A percentile compares a stretch with the other conserved stretches of the same genome.
Conservation (phyloP, 768 basidiomycete genomes). For the Trametes cinnabarina region DNA sequence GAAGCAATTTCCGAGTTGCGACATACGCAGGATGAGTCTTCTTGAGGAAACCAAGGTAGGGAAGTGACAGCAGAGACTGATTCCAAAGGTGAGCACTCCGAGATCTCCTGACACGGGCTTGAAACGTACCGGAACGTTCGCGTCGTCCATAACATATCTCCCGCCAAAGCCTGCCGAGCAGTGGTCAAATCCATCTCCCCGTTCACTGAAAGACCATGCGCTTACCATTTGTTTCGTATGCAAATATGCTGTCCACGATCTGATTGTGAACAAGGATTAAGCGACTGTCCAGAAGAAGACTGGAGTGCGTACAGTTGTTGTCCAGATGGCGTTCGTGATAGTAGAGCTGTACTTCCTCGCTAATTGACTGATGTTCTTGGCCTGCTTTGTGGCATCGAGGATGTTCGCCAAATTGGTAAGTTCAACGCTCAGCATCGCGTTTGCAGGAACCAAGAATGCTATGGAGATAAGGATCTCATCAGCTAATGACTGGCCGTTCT, state of each 20-base stretch:
- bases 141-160: constrained; percentile 81
- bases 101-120: not conserved
- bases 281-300: not conserved
- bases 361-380: constrained; percentile 48
- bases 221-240: constrained; percentile 74
- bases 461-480: not conserved
- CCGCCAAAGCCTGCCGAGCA: constrained; percentile 54
- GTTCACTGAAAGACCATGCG: not conserved
- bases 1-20: constrained; percentile 58
- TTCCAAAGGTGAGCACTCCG: not conserved
- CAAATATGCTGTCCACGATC: constrained; percentile 65
- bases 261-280: constrained; percentile 23
- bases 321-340: constrained; percentile 61
- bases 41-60: constrained; percentile 75
- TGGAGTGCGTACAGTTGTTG: constrained; percentile 46
- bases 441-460: constrained; percentile 79
- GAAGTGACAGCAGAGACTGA: constrained; percentile 74
- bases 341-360: constrained; percentile 58
- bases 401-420: constrained; percentile 57
- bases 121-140: constrained; percentile 70
- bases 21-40: constrained; percentile 57
- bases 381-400: constrained; percentile 48
- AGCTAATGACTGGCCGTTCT: not conserved
- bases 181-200: not conserved
- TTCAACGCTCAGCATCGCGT: constrained; percentile 82